phyloP scores from a whole-genome alignment of 805 yeast species.

The Hanseniaspora vineae region DNA sequence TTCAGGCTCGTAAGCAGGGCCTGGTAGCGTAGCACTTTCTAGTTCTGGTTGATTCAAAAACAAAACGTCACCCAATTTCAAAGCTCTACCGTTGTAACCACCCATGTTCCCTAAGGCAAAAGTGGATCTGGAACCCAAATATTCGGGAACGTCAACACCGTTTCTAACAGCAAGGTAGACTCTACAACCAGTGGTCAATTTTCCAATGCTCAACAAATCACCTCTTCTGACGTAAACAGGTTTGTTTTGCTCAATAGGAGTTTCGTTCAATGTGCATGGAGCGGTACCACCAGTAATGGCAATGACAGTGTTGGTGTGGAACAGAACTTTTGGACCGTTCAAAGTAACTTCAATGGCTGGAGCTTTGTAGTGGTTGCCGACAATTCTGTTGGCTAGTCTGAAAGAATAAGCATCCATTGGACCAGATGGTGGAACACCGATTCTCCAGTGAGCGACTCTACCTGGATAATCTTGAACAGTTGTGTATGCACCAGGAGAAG shows the following conservation, averaged over 20 bases:
- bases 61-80: slow-evolving; percentile 85
- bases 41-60: slow-evolving; percentile 71
- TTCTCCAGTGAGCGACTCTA: slow-evolving; percentile 51
- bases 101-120: slow-evolving; percentile 90
- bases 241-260: slow-evolving; percentile 45
- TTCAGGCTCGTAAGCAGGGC: slow-evolving; percentile 54
- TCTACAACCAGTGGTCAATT: slow-evolving; percentile 72
- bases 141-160: slow-evolving; percentile 88
- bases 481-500: slow-evolving; percentile 88
- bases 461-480: slow-evolving; percentile 95
- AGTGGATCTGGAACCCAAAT: slow-evolving; percentile 91
- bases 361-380: slow-evolving; percentile 69
- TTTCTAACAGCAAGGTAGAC: slow-evolving; percentile 83
- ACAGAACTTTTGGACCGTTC: slow-evolving; percentile 72
- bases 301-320: slow-evolving; percentile 69
- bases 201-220: slow-evolving; percentile 69
- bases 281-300: slow-evolving; percentile 82
- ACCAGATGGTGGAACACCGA: slow-evolving; percentile 96
- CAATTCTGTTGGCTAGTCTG: slow-evolving; percentile 78
- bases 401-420: slow-evolving; percentile 94
- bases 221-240: slow-evolving; percentile 66
- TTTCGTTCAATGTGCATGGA: slow-evolving; percentile 53
- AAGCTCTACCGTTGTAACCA: slow-evolving; percentile 85
- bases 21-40: slow-evolving; percentile 55
- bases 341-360: slow-evolving; percentile 88